Evolutionary conservation across 2,329 filamentous ascomycete genomes (phyloP), one percentile per base, ranked within the genome.

Genomic region (Epichloe sp.): DNA sequence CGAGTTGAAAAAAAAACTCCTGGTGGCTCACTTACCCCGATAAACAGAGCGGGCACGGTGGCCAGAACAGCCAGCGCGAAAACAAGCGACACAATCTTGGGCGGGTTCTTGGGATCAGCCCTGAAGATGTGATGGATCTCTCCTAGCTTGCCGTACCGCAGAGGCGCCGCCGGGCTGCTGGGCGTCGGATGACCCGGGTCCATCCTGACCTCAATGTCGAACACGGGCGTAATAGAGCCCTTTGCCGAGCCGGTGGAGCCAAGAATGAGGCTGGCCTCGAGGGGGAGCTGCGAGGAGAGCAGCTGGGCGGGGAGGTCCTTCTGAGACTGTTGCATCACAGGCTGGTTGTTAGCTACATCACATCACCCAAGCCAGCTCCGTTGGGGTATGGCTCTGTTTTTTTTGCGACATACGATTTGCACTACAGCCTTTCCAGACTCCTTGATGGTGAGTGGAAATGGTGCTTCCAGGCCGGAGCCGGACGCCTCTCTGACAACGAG

Each of bases 101-200:
- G 86, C 21, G 90, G 89, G 68, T 81, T 95, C 68, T 79, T 80
- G 44, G 89, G 81, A 61, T 91, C 88, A 14, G 75, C 68, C 56
- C 81, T 82, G 81, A 97, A 98, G 60, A 85, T 86, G 73, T 98
- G 93, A 72, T 88, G 79, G 64, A 98, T 96, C 69, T 94, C 86
- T 10, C 80, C 73, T 58, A 83, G 80, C 71, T 88, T 86, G 64
- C 85, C 86, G 69, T 95, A 97, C 69, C 91, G 85, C 57, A 90
- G 69, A 10, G 87, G 82, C 58, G 80, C 73, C 60, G 86, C 78
- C 61, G 82, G 78, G 51, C 75, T 68, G 51, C 75, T 68, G 19
- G 80, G 74, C 15, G 79, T 64, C 2, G 85, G 75, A 3, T 73
- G 68, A 60, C 76, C 78, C 48, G 82, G 65, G 62, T 91, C 84